Base-by-base conservation (phyloP, 441 rosid genomes). In the Brassica hybrid region DNA sequence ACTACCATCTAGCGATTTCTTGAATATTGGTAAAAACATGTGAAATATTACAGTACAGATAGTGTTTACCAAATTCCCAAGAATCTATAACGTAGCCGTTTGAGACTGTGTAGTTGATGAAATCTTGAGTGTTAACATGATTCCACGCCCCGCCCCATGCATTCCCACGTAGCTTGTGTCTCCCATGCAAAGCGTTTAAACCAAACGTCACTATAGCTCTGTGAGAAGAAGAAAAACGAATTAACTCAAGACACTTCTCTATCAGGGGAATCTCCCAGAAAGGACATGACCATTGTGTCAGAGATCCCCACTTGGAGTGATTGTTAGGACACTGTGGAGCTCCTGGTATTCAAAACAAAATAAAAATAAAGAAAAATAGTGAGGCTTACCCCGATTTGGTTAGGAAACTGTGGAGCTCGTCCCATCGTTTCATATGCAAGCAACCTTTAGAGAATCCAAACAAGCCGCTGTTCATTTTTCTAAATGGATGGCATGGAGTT, bases 391-490 rank as follows among this genome's bases (percentile, higher is more conserved):
- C 88, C 0, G 96, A 84, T 81, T 63, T 63, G 16, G 83, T 84
- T 82, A 94, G 82, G 12, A 92, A 84, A 43, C 69, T 80, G 83
- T 90, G 88, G 71, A 95, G 84, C 75, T 88, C 92, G 74, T 93
- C 99, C 99, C 99, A 96, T 69, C 98, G 85, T 9, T 84, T 84
- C 98, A 94, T 88, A 62, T 71, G 97, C 75, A 96, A 89, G 69
- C 99, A 96, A 77, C 99, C 99, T 77, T 84, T 86, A 10, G 99
- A 92, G 88, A 94, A 96, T 50, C 97, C 97, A 23, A 96, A 96
- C 79, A 96, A 76, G 48, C 90, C 94, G 76, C 70, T 84, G 63
- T 84, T 77, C 85, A 81, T 87, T 80, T 83, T 88, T 77, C 80
- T 34, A 68, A 96, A 96, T 21, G 91, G 97, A 84, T 79, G 90